These are phyloP conservation scores for Elsinoe batatas DNA, from an alignment of 2,329 filamentous ascomycete genomes.

Conservation along the genomic window DNA sequence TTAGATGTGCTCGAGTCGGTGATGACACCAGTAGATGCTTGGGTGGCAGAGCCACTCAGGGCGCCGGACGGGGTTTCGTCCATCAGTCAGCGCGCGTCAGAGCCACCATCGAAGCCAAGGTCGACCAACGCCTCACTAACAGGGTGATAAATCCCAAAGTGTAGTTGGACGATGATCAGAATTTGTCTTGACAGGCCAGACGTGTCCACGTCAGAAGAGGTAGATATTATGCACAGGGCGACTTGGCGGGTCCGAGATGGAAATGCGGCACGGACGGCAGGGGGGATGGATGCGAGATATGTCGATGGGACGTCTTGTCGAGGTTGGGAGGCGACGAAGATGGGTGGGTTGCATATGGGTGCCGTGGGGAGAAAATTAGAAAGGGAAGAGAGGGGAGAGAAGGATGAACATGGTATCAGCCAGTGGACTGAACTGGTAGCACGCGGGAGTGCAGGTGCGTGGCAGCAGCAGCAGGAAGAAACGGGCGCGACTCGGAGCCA, in stretches of 20 bases:
- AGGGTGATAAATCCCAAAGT: not conserved
- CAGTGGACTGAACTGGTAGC: slow-evolving; percentile 2
- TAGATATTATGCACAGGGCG: slow-evolving; percentile 8
- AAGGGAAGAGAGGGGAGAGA: slow-evolving; percentile 8
- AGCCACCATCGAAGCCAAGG: slow-evolving; percentile 8
- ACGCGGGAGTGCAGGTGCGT: slow-evolving; percentile 6
- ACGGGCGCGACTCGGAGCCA: slow-evolving; percentile 10
- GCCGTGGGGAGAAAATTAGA: slow-evolving; percentile 10
- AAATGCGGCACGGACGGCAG: slow-evolving; percentile 2
- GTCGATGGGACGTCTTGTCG: not conserved
- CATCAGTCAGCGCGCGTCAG: slow-evolving; percentile 11
- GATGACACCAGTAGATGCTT: not conserved
- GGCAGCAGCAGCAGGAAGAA: slow-evolving; percentile 12
- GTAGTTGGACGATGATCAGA: not conserved
- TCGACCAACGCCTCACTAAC: not conserved
- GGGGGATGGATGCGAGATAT: not conserved
- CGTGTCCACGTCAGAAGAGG: not conserved
- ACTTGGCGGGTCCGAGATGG: slow-evolving; percentile 8
- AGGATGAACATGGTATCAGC: slow-evolving; percentile 4
- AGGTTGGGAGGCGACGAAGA: not conserved
- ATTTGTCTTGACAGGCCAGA: not conserved
- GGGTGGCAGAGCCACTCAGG: slow-evolving; percentile 10
- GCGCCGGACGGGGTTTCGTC: slow-evolving; percentile 1
- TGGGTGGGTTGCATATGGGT: not conserved
- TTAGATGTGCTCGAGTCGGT: slow-evolving; percentile 7